These are phyloP conservation scores for Catunica adiposa DNA, from an alignment of 2,329 filamentous ascomycete species.

Conservation along the genomic window DNA sequence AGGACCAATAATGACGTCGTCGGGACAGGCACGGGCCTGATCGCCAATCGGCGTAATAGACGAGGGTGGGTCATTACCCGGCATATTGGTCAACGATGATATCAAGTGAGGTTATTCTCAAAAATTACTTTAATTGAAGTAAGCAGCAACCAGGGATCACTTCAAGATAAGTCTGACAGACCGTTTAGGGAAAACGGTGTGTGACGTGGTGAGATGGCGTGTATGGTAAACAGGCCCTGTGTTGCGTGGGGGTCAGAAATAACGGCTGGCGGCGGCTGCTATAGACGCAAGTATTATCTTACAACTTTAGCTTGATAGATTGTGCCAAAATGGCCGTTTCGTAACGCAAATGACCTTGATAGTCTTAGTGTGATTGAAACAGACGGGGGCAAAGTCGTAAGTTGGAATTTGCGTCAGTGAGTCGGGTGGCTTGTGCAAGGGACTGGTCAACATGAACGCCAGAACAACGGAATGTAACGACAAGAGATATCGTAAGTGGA, in stretches of 20 bases:
- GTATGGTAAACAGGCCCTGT: neutral
- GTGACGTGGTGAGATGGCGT: neutral
- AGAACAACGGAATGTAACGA: neutral
- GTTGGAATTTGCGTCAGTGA: slow-evolving; percentile 2
- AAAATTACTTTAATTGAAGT: too few species aligned
- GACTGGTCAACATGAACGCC: neutral
- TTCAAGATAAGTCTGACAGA: too few species aligned
- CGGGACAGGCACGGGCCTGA: slow-evolving; percentile 5
- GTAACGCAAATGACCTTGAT: neutral
- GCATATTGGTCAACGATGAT: neutral
- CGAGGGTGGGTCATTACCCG: slow-evolving; percentile 5
- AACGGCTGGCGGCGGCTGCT: neutral
- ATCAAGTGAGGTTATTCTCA: neutral
- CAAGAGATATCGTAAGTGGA: neutral
- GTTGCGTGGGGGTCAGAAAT: too few species aligned
- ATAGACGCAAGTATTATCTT: neutral
- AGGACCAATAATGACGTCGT: slow-evolving; percentile 1
- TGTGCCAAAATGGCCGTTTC: neutral
- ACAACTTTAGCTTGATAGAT: neutral
- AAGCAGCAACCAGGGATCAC: too few species aligned
- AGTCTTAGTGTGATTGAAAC: too few species aligned
- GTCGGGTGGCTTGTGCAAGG: neutral
- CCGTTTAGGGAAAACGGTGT: too few species aligned
- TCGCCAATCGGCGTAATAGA: neutral
- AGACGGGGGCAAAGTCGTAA: neutral